Evolutionary conservation across 305 asterid species (phyloP).

Genomic region (Solanum hybrid): DNA sequence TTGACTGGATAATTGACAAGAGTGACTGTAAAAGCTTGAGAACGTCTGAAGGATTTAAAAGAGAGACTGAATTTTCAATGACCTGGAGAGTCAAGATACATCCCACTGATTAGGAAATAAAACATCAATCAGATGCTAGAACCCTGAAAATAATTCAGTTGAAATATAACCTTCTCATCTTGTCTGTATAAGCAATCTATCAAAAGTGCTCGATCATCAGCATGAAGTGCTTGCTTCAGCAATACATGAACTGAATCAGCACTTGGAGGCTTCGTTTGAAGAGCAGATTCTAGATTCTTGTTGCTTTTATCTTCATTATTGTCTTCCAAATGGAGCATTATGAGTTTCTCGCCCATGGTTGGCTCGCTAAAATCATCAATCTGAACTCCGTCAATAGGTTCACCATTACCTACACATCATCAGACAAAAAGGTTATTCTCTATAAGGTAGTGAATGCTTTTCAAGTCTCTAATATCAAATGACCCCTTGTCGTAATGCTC

Average conservation of each 20-base stretch:
- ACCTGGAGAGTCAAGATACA: constrained; percentile 38
- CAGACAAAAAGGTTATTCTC: background rate
- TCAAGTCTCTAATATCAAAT: background rate
- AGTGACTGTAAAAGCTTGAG: constrained; percentile 69
- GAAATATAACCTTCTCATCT: constrained; percentile 63
- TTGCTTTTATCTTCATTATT: constrained; percentile 12
- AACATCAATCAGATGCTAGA: background rate
- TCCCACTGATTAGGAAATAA: background rate
- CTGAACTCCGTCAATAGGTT: constrained; percentile 32
- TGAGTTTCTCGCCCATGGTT: constrained; percentile 90
- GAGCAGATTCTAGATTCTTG: constrained; percentile 25
- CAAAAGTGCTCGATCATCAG: constrained; percentile 76
- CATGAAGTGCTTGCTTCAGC: constrained; percentile 83
- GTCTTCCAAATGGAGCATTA: constrained; percentile 49
- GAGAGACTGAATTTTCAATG: constrained; percentile 57
- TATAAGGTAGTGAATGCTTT: background rate
- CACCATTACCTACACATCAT: constrained; percentile 35
- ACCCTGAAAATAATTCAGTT: background rate
- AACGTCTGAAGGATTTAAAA: constrained; percentile 71
- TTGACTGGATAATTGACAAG: constrained; percentile 51
- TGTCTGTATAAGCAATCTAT: constrained; percentile 74
- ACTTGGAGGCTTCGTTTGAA: constrained; percentile 61
- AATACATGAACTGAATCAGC: constrained; percentile 84
- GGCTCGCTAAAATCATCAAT: constrained; percentile 61
- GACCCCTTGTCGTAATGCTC: background rate